Percentiles rank a stretch among this genome's conserved stretches.
Conservation (phyloP, 768 basidiomycete genomes). For the Naganishia onofrii region DNA sequence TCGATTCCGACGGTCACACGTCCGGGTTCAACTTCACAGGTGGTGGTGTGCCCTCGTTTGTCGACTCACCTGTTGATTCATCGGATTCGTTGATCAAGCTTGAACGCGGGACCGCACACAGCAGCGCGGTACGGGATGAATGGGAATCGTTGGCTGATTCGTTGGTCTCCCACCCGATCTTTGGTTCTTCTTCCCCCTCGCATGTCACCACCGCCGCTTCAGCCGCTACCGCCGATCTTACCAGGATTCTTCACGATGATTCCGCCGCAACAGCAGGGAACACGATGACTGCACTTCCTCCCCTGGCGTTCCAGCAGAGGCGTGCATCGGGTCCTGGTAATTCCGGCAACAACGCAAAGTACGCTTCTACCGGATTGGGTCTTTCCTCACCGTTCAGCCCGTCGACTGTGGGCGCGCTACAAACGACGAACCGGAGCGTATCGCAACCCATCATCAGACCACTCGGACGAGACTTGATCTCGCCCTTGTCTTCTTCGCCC, state of each 20-base stretch:
- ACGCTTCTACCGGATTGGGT: background rate
- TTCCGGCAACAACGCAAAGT: background rate
- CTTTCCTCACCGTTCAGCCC: background rate
- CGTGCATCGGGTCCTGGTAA: conserved; percentile 19
- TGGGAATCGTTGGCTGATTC: conserved; percentile 17
- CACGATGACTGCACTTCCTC: conserved; percentile 22
- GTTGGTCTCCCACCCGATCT: conserved; percentile 12
- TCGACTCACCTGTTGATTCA: conserved; percentile 5
- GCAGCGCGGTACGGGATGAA: conserved; percentile 2
- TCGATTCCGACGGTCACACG: conserved; percentile 6
- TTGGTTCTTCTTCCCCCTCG: conserved; percentile 12
- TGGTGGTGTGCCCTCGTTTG: conserved; percentile 34
- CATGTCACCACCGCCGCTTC: no score
- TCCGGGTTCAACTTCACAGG: conserved; percentile 33
- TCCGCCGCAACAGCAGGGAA: background rate
- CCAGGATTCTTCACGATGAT: conserved; percentile 20
- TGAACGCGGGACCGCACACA: background rate
- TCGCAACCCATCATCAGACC: conserved; percentile 1
- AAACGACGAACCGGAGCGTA: conserved; percentile 4
- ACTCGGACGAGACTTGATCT: conserved; percentile 14
- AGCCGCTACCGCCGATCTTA: background rate
- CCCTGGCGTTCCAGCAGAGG: conserved; percentile 18
- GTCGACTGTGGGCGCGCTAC: background rate
- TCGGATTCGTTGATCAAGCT: background rate
- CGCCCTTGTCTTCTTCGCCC: conserved; percentile 17